These are phyloP conservation scores for Alternaria atra DNA, from an alignment of 2,329 filamentous ascomycete genomes.

Conservation along the genomic window DNA sequence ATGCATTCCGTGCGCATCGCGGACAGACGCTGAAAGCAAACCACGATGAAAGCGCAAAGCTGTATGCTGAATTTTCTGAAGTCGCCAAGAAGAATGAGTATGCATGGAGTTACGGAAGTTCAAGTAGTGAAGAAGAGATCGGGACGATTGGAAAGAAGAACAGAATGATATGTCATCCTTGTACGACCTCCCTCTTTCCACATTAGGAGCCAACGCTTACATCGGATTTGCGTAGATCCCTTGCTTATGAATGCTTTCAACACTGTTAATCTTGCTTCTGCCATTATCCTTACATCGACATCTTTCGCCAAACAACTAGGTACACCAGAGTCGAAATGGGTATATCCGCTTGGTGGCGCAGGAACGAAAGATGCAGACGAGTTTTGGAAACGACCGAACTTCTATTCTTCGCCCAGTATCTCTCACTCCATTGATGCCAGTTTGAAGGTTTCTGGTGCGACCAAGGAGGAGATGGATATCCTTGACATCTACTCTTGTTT, in stretches of 20 bases:
- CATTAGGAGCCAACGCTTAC: not conserved
- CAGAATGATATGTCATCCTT: conserved; percentile 74
- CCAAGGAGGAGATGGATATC: conserved; percentile 64
- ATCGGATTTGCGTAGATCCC: conserved; percentile 61
- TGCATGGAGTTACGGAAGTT: conserved; percentile 66
- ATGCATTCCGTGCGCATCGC: conserved; percentile 66
- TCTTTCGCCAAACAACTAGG: conserved; percentile 64
- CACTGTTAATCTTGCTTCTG: conserved; percentile 70
- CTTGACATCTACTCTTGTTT: conserved; percentile 75
- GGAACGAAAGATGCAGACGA: conserved; percentile 66
- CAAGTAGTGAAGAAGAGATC: conserved; percentile 62
- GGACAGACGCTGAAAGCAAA: conserved; percentile 65
- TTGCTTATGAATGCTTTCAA: conserved; percentile 78
- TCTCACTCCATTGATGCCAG: conserved; percentile 65
- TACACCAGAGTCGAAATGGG: conserved; percentile 66
- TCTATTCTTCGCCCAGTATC: conserved; percentile 66
- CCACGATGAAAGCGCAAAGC: conserved; percentile 64
- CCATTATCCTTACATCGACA: conserved; percentile 67
- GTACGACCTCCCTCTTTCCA: conserved; percentile 53
- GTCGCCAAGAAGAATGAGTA: conserved; percentile 63
- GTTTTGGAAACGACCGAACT: conserved; percentile 72
- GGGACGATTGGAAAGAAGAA: conserved; percentile 65
- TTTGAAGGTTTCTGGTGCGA: conserved; percentile 59
- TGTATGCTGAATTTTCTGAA: conserved; percentile 70
- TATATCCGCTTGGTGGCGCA: conserved; percentile 71